These are phyloP conservation scores for Coccinonectria pachysandricola DNA, from an alignment of 2,329 filamentous ascomycete genomes.

Conservation along the genomic window DNA sequence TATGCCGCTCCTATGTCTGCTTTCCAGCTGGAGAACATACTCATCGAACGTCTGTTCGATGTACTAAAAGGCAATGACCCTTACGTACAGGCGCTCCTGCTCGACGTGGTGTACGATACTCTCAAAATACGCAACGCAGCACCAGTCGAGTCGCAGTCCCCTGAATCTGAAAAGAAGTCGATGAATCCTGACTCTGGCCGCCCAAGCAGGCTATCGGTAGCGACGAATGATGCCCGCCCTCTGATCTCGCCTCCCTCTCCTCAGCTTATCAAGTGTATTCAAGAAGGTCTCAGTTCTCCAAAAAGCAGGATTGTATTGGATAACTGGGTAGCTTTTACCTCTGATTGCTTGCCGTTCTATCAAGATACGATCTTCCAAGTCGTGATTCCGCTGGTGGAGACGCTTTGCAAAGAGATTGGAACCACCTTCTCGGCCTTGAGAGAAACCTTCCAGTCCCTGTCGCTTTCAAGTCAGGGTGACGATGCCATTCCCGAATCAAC, in stretches of 20 bases:
- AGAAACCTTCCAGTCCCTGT: slow-evolving; percentile 42
- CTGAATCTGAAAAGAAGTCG: slow-evolving; percentile 37
- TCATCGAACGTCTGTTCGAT: slow-evolving; percentile 58
- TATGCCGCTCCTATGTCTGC: slow-evolving; percentile 47
- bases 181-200: slow-evolving; percentile 32
- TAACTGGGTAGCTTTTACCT: slow-evolving; percentile 82
- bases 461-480: slow-evolving; percentile 11
- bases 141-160: slow-evolving; percentile 32
- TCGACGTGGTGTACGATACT: slow-evolving; percentile 67
- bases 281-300: slow-evolving; percentile 66
- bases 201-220: slow-evolving; percentile 28
- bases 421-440: slow-evolving; percentile 63
- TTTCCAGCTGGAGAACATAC: slow-evolving; percentile 57
- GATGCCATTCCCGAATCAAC: slow-evolving; percentile 52
- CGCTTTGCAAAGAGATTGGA: slow-evolving; percentile 70
- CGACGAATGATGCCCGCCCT: slow-evolving; percentile 18
- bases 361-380: slow-evolving; percentile 80
- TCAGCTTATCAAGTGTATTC: slow-evolving; percentile 72
- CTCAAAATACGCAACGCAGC: slow-evolving; percentile 52
- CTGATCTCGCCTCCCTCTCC: slow-evolving; percentile 44
- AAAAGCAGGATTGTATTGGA: slow-evolving; percentile 71
- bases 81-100: slow-evolving; percentile 64
- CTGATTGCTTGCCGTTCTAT: slow-evolving; percentile 76
- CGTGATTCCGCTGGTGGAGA: slow-evolving; percentile 82
- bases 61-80: slow-evolving; percentile 53